Evolutionary conservation across 768 basidiomycete species (phyloP).

Genomic region (Lactarius pseudohatsudake): DNA sequence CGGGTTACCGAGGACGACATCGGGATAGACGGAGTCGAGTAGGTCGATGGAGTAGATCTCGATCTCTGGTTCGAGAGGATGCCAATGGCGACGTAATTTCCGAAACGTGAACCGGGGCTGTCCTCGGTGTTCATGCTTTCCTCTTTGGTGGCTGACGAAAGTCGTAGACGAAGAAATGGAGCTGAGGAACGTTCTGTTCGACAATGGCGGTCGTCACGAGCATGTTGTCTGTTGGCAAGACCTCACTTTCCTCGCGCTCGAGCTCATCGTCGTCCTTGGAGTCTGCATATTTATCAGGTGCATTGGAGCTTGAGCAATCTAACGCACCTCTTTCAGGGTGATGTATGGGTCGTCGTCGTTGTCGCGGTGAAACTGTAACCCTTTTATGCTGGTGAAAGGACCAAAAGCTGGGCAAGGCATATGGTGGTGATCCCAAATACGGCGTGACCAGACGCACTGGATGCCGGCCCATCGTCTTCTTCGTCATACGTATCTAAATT

Average conservation of each 20-base stretch:
- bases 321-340: slow-evolving; percentile 84
- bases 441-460: slow-evolving; percentile 32
- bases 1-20: no score
- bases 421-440: slow-evolving; percentile 22
- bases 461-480: slow-evolving; percentile 54
- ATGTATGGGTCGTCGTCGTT: slow-evolving; percentile 97
- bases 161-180: no score
- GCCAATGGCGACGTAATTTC: no score
- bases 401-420: slow-evolving; percentile 50
- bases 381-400: slow-evolving; percentile 95
- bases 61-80: no score
- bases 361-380: slow-evolving; percentile 85
- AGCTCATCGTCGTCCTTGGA: slow-evolving; percentile 67
- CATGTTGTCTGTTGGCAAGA: slow-evolving; percentile 47
- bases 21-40: no score
- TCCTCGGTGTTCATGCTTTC: no score
- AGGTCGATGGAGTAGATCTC: no score
- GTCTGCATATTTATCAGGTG: slow-evolving; percentile 12
- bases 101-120: no score
- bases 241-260: slow-evolving; percentile 89
- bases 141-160: no score
- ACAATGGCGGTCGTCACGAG: no score
- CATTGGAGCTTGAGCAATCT: slow-evolving; percentile 18
- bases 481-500: slow-evolving; percentile 87
- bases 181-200: no score